These are phyloP conservation scores for Bipolaris bicolor DNA, from an alignment of 2,329 filamentous ascomycete species.

Conservation along the genomic window DNA sequence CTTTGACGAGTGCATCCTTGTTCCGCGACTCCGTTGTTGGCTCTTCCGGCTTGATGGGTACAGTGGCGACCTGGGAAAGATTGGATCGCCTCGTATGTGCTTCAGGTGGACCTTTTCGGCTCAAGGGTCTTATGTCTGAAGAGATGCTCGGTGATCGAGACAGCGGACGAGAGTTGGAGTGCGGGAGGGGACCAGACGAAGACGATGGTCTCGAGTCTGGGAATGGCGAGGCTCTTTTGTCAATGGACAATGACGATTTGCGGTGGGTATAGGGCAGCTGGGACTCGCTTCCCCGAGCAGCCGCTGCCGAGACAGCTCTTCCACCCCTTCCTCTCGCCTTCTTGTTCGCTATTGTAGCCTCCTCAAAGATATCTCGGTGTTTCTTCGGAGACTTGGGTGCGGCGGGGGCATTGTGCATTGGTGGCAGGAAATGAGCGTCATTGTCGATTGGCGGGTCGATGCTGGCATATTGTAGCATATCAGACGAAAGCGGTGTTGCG, in stretches of 20 bases:
- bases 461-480: slow-evolving; percentile 38
- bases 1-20: slow-evolving; percentile 57
- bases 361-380: slow-evolving; percentile 55
- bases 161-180: slow-evolving; percentile 31
- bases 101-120: slow-evolving; percentile 38
- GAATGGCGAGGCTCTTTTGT: slow-evolving; percentile 27
- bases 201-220: slow-evolving; percentile 36
- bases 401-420: slow-evolving; percentile 28
- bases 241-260: slow-evolving; percentile 38
- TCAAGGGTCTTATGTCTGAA: slow-evolving; percentile 40
- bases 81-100: slow-evolving; percentile 37
- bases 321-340: slow-evolving; percentile 53
- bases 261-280: slow-evolving; percentile 41
- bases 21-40: slow-evolving; percentile 51
- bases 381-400: slow-evolving; percentile 48
- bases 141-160: slow-evolving; percentile 45
- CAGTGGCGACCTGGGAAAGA: slow-evolving; percentile 44
- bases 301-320: slow-evolving; percentile 52
- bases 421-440: slow-evolving; percentile 45
- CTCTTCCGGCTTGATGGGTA: slow-evolving; percentile 38
- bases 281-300: slow-evolving; percentile 40
- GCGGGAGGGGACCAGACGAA: slow-evolving; percentile 29
- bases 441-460: slow-evolving; percentile 6
- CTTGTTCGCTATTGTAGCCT: slow-evolving; percentile 52
- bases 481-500: slow-evolving; percentile 54